Evolutionary conservation across 1,284 basidiomycete genomes (phyloP).

Genomic region (Malassezia pachydermatis): DNA sequence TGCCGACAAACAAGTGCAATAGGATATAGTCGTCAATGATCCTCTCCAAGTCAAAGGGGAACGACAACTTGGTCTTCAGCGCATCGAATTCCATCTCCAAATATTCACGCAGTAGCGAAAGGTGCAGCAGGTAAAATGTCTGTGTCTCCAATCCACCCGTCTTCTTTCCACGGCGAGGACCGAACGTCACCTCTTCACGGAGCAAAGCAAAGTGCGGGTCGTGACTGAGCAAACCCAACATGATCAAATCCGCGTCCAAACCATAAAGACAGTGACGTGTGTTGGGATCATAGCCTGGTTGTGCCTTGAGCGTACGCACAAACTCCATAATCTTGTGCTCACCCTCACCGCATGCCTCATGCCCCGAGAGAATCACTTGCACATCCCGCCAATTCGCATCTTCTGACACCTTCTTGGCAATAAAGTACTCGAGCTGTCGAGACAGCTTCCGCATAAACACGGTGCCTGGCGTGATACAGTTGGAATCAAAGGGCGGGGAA

Average conservation of each 20-base stretch:
- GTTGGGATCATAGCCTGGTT: constrained; percentile 86
- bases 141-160: constrained; percentile 70
- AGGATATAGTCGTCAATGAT: constrained; percentile 97
- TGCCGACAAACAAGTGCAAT: constrained; percentile 89
- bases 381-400: constrained; percentile 65
- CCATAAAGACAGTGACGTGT: constrained; percentile 94
- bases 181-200: constrained; percentile 96
- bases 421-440: constrained; percentile 83
- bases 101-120: constrained; percentile 90
- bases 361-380: constrained; percentile 89
- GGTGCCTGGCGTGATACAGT: constrained; percentile 97
- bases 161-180: constrained; percentile 58
- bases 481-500: constrained; percentile 92
- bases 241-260: constrained; percentile 94
- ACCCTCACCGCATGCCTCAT: constrained; percentile 92
- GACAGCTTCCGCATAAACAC: constrained; percentile 87
- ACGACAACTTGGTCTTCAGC: constrained; percentile 49
- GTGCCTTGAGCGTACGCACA: constrained; percentile 84
- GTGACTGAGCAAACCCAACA: constrained; percentile 91
- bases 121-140: constrained; percentile 88
- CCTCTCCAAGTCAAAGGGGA: constrained; percentile 72
- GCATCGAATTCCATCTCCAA: constrained; percentile 80
- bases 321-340: constrained; percentile 99
- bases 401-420: constrained; percentile 51
- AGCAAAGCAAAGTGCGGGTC: constrained; percentile 97